Conservation (phyloP, 169 alveolate genomes). For the Theileria parva region DNA sequence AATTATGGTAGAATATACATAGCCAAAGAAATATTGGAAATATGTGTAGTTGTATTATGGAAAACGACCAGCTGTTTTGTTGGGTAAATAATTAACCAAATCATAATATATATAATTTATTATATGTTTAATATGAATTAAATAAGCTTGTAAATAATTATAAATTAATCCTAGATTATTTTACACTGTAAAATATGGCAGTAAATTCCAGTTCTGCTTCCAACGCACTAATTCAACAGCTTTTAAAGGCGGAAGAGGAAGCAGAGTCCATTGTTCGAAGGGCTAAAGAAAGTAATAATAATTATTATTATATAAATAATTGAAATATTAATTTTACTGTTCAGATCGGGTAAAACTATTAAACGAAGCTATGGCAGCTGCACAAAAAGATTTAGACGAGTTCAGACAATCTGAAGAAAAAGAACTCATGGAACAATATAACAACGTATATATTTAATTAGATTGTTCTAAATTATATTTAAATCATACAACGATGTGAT, state of each 20-base stretch:
- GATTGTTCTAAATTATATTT: not conserved
- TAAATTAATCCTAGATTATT: not conserved
- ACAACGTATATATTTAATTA: slow-evolving; percentile 28
- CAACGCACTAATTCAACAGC: slow-evolving; percentile 75
- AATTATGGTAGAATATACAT: not conserved
- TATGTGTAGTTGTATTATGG: not conserved
- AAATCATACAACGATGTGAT: not conserved
- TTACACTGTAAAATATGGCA: not conserved
- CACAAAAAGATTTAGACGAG: slow-evolving; percentile 71
- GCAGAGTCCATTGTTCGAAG: slow-evolving; percentile 76
- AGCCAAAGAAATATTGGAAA: not conserved
- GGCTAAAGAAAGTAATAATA: slow-evolving; percentile 75
- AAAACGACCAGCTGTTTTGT: not conserved
- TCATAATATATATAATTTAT: not conserved
- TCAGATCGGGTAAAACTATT: slow-evolving; percentile 76
- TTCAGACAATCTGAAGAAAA: slow-evolving; percentile 75
- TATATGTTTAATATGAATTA: not conserved
- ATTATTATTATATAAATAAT: not conserved
- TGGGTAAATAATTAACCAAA: not conserved
- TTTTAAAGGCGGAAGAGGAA: slow-evolving; percentile 79
- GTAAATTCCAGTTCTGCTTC: slow-evolving; percentile 59
- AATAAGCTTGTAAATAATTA: not conserved
- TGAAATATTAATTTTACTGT: not conserved
- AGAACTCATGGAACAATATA: slow-evolving; percentile 67
- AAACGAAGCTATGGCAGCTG: slow-evolving; percentile 76